phyloP scores from a whole-genome alignment of 257 asterid species.

The Solanum chiquidenum region DNA sequence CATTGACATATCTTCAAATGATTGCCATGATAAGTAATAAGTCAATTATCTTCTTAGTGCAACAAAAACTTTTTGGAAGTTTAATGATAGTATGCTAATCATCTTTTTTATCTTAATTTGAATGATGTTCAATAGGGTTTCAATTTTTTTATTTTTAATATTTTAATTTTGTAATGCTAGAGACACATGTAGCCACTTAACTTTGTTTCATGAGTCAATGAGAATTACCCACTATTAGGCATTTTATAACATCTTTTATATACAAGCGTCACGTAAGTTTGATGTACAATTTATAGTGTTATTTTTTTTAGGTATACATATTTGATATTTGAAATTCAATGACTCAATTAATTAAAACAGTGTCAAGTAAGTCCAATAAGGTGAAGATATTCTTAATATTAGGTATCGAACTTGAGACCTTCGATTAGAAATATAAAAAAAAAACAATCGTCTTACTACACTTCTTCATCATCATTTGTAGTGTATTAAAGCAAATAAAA shows the following conservation, averaged over 20 bases:
- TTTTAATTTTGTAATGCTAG: neutral
- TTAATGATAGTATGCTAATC: neutral
- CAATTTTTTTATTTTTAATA: neutral
- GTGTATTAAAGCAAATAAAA: neutral
- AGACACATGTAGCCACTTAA: neutral
- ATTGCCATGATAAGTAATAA: neutral
- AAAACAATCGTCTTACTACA: too few relatives aligned
- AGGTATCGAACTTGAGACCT: neutral
- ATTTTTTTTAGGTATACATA: neutral
- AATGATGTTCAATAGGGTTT: neutral
- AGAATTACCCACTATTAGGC: neutral
- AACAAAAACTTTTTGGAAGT: neutral
- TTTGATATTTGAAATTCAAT: neutral
- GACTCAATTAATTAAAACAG: neutral
- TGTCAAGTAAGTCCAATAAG: neutral
- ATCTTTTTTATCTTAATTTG: neutral
- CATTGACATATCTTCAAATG: neutral
- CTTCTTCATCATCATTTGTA: neutral
- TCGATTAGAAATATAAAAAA: too few relatives aligned
- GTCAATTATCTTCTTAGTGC: slow-evolving; percentile 2
- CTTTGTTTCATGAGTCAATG: neutral
- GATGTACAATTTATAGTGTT: neutral
- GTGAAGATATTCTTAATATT: too few relatives aligned
- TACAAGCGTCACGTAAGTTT: neutral
- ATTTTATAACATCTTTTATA: neutral